These are phyloP conservation scores for Xylariaceae sp. DNA, from an alignment of 2,329 filamentous ascomycete species.

Conservation along the genomic window DNA sequence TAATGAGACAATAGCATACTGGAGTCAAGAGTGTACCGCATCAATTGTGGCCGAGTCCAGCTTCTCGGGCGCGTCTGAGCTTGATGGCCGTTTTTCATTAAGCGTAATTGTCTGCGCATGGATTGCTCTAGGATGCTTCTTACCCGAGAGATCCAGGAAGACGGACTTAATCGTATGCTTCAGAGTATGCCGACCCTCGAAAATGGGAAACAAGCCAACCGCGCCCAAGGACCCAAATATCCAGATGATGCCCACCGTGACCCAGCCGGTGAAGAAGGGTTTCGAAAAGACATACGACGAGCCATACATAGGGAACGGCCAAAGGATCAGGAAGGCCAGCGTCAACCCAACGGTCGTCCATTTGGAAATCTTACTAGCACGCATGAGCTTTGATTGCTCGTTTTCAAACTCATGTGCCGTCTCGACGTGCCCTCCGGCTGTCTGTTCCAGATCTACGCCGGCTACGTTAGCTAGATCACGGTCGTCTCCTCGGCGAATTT, in stretches of 20 bases:
- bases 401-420: slow-evolving; percentile 28
- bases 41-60: slow-evolving; percentile 12
- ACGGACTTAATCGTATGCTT: slow-evolving; percentile 66
- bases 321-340: slow-evolving; percentile 75
- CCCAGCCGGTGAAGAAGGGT: slow-evolving; percentile 83
- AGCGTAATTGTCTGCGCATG: slow-evolving; percentile 36
- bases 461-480: slow-evolving; percentile 69
- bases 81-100: slow-evolving; percentile 27
- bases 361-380: slow-evolving; percentile 48
- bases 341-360: slow-evolving; percentile 66
- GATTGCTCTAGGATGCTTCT: slow-evolving; percentile 40
- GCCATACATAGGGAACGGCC: slow-evolving; percentile 93
- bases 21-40: slow-evolving; percentile 9
- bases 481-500: slow-evolving; percentile 80
- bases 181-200: slow-evolving; percentile 75
- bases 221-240: slow-evolving; percentile 74
- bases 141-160: slow-evolving; percentile 61
- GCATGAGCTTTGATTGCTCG: slow-evolving; percentile 34
- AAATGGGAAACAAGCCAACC: slow-evolving; percentile 82
- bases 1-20: neutral
- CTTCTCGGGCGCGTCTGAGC: slow-evolving; percentile 27
- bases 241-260: slow-evolving; percentile 79
- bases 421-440: slow-evolving; percentile 57
- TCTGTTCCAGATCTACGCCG: slow-evolving; percentile 66
- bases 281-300: slow-evolving; percentile 80